Conservation (phyloP, 208 protist genomes). For the Balamuthia mandrillaris region DNA sequence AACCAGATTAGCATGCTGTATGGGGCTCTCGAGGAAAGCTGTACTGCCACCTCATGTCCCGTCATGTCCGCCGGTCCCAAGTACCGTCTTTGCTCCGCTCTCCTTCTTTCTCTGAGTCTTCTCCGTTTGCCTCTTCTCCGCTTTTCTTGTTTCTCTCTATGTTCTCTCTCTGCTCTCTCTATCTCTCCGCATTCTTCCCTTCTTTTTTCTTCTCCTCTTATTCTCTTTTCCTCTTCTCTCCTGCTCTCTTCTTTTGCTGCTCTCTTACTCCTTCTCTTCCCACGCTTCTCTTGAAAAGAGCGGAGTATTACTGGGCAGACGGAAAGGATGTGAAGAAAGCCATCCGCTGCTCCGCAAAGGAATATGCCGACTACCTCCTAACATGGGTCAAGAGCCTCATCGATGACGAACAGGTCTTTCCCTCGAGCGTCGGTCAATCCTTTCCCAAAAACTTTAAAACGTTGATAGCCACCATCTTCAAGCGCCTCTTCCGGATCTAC, state of each 20-base stretch:
- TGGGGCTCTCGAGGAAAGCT: slow-evolving; percentile 96
- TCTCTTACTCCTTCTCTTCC: no score
- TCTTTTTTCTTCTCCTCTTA: no score
- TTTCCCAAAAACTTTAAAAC: slow-evolving; percentile 76
- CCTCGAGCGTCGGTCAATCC: slow-evolving; percentile 82
- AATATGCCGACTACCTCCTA: slow-evolving; percentile 96
- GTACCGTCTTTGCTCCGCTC: no score
- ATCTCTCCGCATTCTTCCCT: no score
- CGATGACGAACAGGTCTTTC: slow-evolving; percentile 94
- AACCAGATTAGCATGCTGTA: slow-evolving; percentile 99
- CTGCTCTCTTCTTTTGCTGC: no score
- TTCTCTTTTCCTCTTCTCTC: no score
- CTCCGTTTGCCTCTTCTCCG: no score
- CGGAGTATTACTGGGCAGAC: slow-evolving; percentile 95
- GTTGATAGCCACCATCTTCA: slow-evolving; percentile 92
- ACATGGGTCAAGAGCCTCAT: slow-evolving; percentile 94
- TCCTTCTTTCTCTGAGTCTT: no score
- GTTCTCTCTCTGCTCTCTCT: no score
- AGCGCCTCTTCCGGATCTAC: slow-evolving; percentile 96
- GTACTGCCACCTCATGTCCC: slow-evolving; percentile 87
- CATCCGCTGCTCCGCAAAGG: slow-evolving; percentile 88
- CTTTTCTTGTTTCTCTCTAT: no score
- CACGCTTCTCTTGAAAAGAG: no score
- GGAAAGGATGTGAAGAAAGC: slow-evolving; percentile 84
- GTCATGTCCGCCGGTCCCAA: slow-evolving; percentile 89